These are phyloP conservation scores for Fusarium duplospermum DNA, from an alignment of 2,329 filamentous ascomycete species.

Conservation along the genomic window DNA sequence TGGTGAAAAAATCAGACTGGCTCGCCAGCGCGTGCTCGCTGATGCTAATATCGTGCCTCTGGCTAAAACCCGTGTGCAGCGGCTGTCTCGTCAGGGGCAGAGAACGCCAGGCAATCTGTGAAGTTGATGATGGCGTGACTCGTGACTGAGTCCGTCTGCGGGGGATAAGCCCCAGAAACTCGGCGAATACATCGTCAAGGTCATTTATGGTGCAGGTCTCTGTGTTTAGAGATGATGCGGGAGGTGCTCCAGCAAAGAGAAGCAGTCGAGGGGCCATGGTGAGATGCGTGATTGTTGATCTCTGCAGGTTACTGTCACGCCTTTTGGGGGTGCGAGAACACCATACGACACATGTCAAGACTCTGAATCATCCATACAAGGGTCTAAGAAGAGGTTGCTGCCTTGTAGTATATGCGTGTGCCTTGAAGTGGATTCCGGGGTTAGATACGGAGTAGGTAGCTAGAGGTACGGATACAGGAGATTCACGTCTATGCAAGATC, in stretches of 20 bases:
- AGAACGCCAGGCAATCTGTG: conserved; percentile 63
- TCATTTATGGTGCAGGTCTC: conserved; percentile 46
- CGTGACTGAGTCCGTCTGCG: not conserved
- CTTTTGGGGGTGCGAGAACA: not conserved
- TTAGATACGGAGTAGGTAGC: not conserved
- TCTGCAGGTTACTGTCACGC: not conserved
- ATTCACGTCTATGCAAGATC: conserved; percentile 15
- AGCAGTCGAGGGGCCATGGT: conserved; percentile 51
- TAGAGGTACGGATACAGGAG: not conserved
- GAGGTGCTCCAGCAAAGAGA: conserved; percentile 51
- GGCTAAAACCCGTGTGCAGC: conserved; percentile 65
- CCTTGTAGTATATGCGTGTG: not conserved
- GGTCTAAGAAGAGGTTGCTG: not conserved
- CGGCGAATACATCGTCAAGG: conserved; percentile 42
- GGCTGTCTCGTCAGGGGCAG: conserved; percentile 61
- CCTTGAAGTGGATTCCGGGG: not conserved
- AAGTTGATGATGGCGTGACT: conserved; percentile 41
- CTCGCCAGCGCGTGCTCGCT: conserved; percentile 44
- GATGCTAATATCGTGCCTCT: conserved; percentile 55
- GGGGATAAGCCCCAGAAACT: conserved; percentile 41
- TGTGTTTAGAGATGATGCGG: conserved; percentile 44
- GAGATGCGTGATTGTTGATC: not conserved
- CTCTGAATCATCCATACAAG: not conserved
- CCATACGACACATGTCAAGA: conserved; percentile 10
- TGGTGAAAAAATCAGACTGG: conserved; percentile 61